Evolutionary conservation across 306 rosid species (phyloP), one percentile per base, ranked within the genome.

Genomic region (Spatholobus suberectus): DNA sequence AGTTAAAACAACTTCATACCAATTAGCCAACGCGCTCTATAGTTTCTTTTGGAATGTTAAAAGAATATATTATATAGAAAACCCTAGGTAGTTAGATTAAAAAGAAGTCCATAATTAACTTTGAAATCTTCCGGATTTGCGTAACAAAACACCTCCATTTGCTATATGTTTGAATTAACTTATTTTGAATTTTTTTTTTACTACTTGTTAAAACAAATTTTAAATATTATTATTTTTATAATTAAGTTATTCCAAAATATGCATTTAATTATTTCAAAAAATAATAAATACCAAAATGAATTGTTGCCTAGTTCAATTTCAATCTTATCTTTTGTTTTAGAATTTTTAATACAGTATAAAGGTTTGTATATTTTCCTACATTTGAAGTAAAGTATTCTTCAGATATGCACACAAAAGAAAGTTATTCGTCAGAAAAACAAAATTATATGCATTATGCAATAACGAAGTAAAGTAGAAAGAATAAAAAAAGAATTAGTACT

Each of bases 341-440:
- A 69, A 9, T 21, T 69, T 49, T 52, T 8, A 5, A 54, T 43
- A 24, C 18, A 26, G 2, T 38, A 54, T 43, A 55, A 24, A 40
- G 74, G 63, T 58, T 44, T n/a, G 6, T n/a, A 15, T 55, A 29
- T 77, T 40, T 54, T 52, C 83, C 76, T 18, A 2, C 43, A 26
- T 41, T 41, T 80, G 62, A 80, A 66, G 59, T n/a, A 66, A 84
- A 84, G 81, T 21, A 80, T 70, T 70, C 44, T 17, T 68, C 32
- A 40, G 6, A 54, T 24, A 52, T 79, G 69, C 15, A 8, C 43
- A 27, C 12, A 54, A 40, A 68, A 68, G 26, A 78, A 49, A 65
- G 51, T 68, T 32, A 77, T 51, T 71, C n/a, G 63, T 52, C 4
- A 71, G 35, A 41, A 20, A 52, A 35, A 67, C 20, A 74, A 59